phyloP scores from a whole-genome alignment of 2,329 filamentous ascomycete species.

The Thielaviopsis cerberus region DNA sequence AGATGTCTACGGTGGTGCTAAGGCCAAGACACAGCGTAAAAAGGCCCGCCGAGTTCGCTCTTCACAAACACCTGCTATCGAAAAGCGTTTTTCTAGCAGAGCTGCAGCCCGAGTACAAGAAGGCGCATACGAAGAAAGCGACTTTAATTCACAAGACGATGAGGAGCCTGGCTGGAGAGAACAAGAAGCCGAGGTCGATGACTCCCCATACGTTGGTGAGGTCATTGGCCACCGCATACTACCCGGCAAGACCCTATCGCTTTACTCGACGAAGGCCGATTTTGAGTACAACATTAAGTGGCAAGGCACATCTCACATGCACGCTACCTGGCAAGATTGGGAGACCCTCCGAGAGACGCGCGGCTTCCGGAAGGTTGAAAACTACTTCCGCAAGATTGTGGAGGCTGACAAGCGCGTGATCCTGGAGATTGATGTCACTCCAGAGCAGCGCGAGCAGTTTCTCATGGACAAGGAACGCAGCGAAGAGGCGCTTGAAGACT shows the following conservation, averaged over 20 bases:
- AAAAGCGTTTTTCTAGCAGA: conserved; percentile 82
- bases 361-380: conserved; percentile 77
- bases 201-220: conserved; percentile 71
- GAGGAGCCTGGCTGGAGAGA: conserved; percentile 43
- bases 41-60: conserved; percentile 60
- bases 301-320: conserved; percentile 86
- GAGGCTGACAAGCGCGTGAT: conserved; percentile 62
- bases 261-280: conserved; percentile 47
- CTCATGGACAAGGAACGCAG: conserved; percentile 87
- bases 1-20: conserved; percentile 62
- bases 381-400: conserved; percentile 76
- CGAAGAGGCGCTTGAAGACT: conserved; percentile 73
- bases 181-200: conserved; percentile 51
- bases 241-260: conserved; percentile 41
- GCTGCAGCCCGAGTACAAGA: conserved; percentile 55
- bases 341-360: conserved; percentile 57
- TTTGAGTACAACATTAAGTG: conserved; percentile 93
- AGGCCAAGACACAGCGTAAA: conserved; percentile 49
- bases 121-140: conserved; percentile 46
- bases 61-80: conserved; percentile 48
- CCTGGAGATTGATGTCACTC: conserved; percentile 56
- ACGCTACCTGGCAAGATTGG: conserved; percentile 84
- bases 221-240: conserved; percentile 73
- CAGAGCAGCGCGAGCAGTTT: conserved; percentile 82
- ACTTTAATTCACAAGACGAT: conserved; percentile 43